phyloP scores from a whole-genome alignment of 2,329 filamentous ascomycete genomes.

The Metarhizium rileyi region DNA sequence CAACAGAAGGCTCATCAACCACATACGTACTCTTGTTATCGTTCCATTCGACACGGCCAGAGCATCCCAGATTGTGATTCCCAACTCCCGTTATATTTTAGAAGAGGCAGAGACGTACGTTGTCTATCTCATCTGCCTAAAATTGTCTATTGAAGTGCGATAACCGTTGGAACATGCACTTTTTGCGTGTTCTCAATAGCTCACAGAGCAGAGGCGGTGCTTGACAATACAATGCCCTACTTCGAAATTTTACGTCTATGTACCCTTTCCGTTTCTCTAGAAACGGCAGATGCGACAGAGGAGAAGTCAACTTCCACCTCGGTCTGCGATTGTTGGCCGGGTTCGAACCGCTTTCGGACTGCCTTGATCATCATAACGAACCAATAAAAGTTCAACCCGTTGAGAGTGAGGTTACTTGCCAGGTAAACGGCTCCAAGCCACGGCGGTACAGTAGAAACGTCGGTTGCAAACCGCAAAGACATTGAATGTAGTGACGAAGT shows the following conservation, averaged over 20 bases:
- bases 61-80: not conserved
- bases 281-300: slow-evolving; percentile 19
- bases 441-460: slow-evolving; percentile 45
- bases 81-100: not conserved
- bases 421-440: slow-evolving; percentile 65
- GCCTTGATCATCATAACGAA: slow-evolving; percentile 80
- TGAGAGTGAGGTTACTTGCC: slow-evolving; percentile 60
- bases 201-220: too few relatives aligned
- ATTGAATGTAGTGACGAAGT: slow-evolving; percentile 12
- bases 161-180: too few relatives aligned
- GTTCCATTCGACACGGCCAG: not conserved
- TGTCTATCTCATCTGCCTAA: not conserved
- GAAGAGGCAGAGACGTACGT: not conserved
- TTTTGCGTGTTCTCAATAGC: too few relatives aligned
- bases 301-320: slow-evolving; percentile 20
- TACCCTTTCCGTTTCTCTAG: slow-evolving; percentile 8
- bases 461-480: slow-evolving; percentile 34
- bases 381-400: slow-evolving; percentile 74
- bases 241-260: slow-evolving; percentile 21
- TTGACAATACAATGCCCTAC: not conserved
- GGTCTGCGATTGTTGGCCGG: slow-evolving; percentile 25
- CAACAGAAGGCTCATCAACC: not conserved
- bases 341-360: slow-evolving; percentile 64
- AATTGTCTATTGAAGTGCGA: too few relatives aligned
- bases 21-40: not conserved